Conservation (phyloP, 192 early-diverging fungal species). For the Backusella morwellensis region DNA sequence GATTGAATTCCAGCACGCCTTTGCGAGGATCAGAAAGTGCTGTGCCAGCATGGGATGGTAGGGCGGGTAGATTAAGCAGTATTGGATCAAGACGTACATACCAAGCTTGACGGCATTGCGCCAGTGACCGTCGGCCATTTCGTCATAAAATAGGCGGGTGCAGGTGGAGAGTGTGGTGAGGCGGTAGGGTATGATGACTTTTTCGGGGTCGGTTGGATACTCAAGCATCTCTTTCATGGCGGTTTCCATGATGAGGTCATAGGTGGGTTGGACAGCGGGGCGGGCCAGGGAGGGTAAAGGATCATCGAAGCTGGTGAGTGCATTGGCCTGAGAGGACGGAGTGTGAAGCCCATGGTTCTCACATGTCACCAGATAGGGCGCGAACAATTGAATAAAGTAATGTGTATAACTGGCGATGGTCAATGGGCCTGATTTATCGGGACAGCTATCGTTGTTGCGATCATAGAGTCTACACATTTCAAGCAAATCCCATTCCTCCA, state of each 20-base stretch:
- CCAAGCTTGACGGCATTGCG: constrained; percentile 21
- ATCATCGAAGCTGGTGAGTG: constrained; percentile 17
- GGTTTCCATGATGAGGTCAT: constrained; percentile 4
- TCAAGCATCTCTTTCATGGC: not conserved
- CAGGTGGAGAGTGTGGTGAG: constrained; percentile 10
- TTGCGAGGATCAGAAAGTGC: constrained; percentile 23
- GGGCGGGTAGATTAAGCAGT: constrained; percentile 29
- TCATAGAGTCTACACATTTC: constrained; percentile 14
- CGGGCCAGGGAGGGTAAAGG: constrained; percentile 5
- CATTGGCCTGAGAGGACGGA: too few species aligned
- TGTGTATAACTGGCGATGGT: constrained; percentile 18
- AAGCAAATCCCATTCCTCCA: constrained; percentile 26
- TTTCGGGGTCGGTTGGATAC: not conserved
- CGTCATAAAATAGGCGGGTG: constrained; percentile 17
- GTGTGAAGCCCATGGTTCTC: not conserved
- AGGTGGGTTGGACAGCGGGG: constrained; percentile 9
- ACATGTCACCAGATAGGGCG: constrained; percentile 15
- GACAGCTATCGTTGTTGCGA: not conserved
- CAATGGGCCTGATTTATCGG: constrained; percentile 4
- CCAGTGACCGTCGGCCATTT: constrained; percentile 28
- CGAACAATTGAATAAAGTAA: constrained; percentile 4
- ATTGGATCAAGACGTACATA: constrained; percentile 27
- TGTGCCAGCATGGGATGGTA: constrained; percentile 33
- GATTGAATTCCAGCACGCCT: constrained; percentile 33
- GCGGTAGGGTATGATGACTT: constrained; percentile 9